Evolutionary conservation across 441 rosid species (phyloP), one percentile per base, ranked within the genome.

Genomic region (Pelargonium citronellum): DNA sequence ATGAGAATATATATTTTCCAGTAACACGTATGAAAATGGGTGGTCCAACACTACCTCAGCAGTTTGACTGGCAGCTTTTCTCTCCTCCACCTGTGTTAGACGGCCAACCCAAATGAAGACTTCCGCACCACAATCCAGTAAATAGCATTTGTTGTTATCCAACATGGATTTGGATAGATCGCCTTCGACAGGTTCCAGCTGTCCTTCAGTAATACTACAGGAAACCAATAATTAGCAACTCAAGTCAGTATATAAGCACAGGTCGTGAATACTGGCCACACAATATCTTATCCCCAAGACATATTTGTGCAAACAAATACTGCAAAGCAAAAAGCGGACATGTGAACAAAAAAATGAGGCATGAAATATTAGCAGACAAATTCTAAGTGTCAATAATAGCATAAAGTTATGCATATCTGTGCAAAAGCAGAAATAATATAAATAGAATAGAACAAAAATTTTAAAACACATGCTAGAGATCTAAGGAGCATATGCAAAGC

Each of bases 81-180:
- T 91, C 79, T 91, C 99, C 74, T 96, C 98, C 80, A 96, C 90
- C 77, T 87, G 96, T 70, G 99, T 96, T 74, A 84, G 84, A 69
- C 98, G 94, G 67, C 99, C 98, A 87, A 92, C 87, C 99, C 99
- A 96, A 67, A 96, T 74, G 83, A 90, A 93, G 58, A 96, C 71
- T 85, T 90, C 98, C 73, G 85, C 79, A 65, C 98, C 99, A 81
- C 95, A 88, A 76, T 93, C 98, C 75, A 91, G 79, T 69, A 96
- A 76, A 80, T 89, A 93, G 78, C 97, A 93, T 77, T 84, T 87
- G 74, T 85, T 90, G 83, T 96, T 96, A 75, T 91, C 97, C 84
- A 96, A 78, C 86, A 89, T 69, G 47, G 87, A 80, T 77, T 93
- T 96, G 43, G 99, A 90, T 71, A 91, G 80, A 73, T 96, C 96